Conservation (phyloP, 768 basidiomycete genomes). For the Suillus decipiens region DNA sequence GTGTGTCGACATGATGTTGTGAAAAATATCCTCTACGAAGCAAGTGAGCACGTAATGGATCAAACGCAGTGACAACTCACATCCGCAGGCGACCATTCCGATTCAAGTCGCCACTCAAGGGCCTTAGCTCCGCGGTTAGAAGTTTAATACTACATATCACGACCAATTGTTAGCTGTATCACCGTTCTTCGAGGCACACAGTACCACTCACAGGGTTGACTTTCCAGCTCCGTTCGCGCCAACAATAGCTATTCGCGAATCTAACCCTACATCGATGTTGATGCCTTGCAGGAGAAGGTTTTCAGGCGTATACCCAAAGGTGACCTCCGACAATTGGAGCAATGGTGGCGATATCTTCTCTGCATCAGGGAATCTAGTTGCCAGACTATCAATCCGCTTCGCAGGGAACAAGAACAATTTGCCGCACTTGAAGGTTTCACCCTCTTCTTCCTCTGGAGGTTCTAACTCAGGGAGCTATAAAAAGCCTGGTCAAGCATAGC, state of each 20-base stretch:
- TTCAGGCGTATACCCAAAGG: conserved; percentile 83
- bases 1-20: conserved; percentile 94
- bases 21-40: conserved; percentile 79
- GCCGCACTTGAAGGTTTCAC: conserved; percentile 83
- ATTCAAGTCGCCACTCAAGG: conserved; percentile 76
- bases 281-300: conserved; percentile 75
- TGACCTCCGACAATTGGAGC: conserved; percentile 87
- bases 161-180: background rate
- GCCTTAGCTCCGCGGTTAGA: conserved; percentile 79
- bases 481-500: background rate
- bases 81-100: conserved; percentile 91
- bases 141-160: conserved; percentile 74
- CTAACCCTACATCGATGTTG: conserved; percentile 92
- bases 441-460: conserved; percentile 91
- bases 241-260: conserved; percentile 92
- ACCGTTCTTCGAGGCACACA: conserved; percentile 7
- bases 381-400: conserved; percentile 7
- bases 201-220: conserved; percentile 74
- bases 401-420: background rate
- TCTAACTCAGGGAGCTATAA: conserved; percentile 84
- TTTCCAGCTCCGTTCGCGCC: conserved; percentile 97
- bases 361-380: conserved; percentile 81
- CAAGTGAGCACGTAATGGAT: conserved; percentile 8
- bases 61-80: conserved; percentile 44
- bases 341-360: conserved; percentile 98